Evolutionary conservation across 108 stramenopile species (phyloP), one percentile per base, ranked within the genome.

Genomic region (Bacterosira constricta): DNA sequence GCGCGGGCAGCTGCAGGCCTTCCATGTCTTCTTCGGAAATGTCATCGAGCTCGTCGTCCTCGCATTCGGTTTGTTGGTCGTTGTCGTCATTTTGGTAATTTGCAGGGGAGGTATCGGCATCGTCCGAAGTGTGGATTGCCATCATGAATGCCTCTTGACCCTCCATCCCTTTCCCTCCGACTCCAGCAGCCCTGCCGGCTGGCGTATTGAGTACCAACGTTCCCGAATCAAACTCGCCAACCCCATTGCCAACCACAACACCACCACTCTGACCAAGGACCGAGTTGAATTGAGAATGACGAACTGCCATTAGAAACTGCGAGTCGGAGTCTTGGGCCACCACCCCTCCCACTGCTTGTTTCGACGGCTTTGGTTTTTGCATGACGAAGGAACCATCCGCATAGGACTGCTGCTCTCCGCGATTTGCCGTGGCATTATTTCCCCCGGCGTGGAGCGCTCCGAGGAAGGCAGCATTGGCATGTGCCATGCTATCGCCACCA

Each of bases 381-480:
- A 63, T 34, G 9, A 63, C 29, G 30, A 47, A 47, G 18, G 62
- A 47, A 29, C 62, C 45, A 38, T 27, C 15, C 46, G 34, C 10
- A 57, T 52, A 63, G 41, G 54, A 17, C 39, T 67, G 9, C 47
- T 10, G 17, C 23, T n/a, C 11, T 18, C 29, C 46, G 30, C 61
- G 49, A 50, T 36, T 27, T 6, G 54, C 27, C 20, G 3, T 1
- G 29, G 11, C 27, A 26, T 26, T 26, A 17, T 59, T 31, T 25
- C 27, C 47, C 1, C 31, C 66, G 15, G 71, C 79, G 56, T 72
- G 79, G 0, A 80, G 62, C 17, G 79, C 79, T 36, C 79, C 79
- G 41, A 80, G 42, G 41, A 80, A 80, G 20, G 79, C 79, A 23
- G 79, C 79, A 60, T 80, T 80, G 62, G 79, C 71, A 56, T 73